These are phyloP conservation scores for Colletotrichum destructivum DNA, from an alignment of 2,329 filamentous ascomycete species.

Conservation along the genomic window DNA sequence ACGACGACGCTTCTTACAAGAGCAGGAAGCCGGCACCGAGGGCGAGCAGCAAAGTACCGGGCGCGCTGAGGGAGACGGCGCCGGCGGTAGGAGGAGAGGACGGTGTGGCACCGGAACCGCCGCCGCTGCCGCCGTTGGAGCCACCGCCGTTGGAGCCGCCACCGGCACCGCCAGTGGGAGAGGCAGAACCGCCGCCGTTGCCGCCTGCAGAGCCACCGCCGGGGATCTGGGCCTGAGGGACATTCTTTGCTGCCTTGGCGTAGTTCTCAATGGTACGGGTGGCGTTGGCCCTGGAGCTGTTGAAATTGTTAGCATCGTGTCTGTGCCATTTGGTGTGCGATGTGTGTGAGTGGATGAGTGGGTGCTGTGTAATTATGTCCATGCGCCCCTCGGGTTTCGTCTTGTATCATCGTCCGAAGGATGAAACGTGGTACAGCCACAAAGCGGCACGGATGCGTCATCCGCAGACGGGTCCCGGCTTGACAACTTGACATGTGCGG, in stretches of 20 bases:
- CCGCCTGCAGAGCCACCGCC: slow-evolving; percentile 42
- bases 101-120: slow-evolving; percentile 39
- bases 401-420: slow-evolving; percentile 33
- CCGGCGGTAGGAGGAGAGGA: slow-evolving; percentile 41
- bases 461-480: neutral
- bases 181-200: slow-evolving; percentile 39
- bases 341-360: neutral
- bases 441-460: neutral
- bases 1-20: slow-evolving; percentile 44
- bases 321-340: neutral
- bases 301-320: slow-evolving; percentile 27
- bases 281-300: slow-evolving; percentile 65
- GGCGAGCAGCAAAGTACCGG: slow-evolving; percentile 60
- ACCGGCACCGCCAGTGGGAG: slow-evolving; percentile 43
- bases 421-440: slow-evolving; percentile 27
- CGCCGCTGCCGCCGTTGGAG: slow-evolving; percentile 42
- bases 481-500: slow-evolving; percentile 7
- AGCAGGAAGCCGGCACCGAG: slow-evolving; percentile 62
- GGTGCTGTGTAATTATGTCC: slow-evolving; percentile 2
- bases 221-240: slow-evolving; percentile 47
- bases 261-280: slow-evolving; percentile 67
- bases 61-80: slow-evolving; percentile 54
- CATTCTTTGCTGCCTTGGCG: slow-evolving; percentile 55
- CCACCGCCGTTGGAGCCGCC: slow-evolving; percentile 32
- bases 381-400: slow-evolving; percentile 13